Percentiles rank a stretch among this genome's conserved stretches.
These are phyloP conservation scores for Thymus quinquecostatus DNA, from an alignment of 257 asterid genomes.

Conservation along the genomic window DNA sequence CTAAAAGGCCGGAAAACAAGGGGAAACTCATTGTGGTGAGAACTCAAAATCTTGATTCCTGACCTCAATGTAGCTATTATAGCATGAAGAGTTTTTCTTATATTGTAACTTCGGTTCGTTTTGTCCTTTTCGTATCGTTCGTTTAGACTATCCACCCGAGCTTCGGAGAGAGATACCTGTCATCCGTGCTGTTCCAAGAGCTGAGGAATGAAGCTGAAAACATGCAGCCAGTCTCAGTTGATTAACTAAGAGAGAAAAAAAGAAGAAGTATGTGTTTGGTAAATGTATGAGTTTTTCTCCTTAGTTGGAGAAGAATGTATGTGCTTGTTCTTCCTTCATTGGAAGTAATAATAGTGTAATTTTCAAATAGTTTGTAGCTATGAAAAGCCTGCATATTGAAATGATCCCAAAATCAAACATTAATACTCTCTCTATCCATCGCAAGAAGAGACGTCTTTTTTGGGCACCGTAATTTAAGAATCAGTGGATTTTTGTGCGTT, in stretches of 20 bases:
- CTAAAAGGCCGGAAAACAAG: conserved; percentile 83
- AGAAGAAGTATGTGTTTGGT: too few species aligned
- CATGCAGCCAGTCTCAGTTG: conserved; percentile 94
- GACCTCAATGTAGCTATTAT: background rate
- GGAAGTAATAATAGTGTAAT: background rate
- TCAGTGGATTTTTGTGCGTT: too few species aligned
- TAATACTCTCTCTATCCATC: too few species aligned
- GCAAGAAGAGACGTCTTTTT: too few species aligned
- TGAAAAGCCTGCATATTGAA: too few species aligned
- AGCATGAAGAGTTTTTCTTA: background rate
- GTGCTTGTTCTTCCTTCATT: background rate
- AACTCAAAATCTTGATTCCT: background rate
- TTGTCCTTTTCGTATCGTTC: background rate
- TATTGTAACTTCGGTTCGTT: background rate
- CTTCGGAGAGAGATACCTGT: conserved; percentile 90
- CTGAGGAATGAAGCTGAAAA: conserved; percentile 85
- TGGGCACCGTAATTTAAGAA: too few species aligned
- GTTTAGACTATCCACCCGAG: conserved; percentile 90
- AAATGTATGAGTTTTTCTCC: background rate
- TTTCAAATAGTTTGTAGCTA: too few species aligned
- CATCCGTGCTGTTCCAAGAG: conserved; percentile 82
- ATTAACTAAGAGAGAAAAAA: conserved; percentile 36
- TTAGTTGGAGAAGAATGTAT: background rate
- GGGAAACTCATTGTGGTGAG: conserved; percentile 96
- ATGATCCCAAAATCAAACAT: too few species aligned